Evolutionary conservation across 331 rosid genomes (phyloP).

Genomic region (Arachis monticola): DNA sequence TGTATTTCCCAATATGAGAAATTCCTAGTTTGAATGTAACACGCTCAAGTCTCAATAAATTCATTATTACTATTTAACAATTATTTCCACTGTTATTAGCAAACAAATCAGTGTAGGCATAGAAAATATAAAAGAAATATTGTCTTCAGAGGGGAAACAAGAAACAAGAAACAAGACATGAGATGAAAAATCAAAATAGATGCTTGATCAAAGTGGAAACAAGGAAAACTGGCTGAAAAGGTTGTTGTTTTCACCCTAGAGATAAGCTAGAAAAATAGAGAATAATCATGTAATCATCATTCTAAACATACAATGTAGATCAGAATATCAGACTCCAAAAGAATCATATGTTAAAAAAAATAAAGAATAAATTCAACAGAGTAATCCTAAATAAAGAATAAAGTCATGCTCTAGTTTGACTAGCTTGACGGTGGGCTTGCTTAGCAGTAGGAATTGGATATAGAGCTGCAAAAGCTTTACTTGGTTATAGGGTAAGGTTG

Average conservation of each 20-base stretch:
- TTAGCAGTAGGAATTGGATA: no score
- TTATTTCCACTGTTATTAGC: constrained; percentile 10
- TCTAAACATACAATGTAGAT: neutral
- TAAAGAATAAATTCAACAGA: neutral
- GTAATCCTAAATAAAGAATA: neutral
- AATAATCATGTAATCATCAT: neutral
- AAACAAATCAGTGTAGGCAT: neutral
- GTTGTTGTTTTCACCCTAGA: neutral
- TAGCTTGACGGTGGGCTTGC: no score
- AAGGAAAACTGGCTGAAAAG: neutral
- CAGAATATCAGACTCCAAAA: constrained; percentile 10
- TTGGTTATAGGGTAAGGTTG: no score
- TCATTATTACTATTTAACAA: neutral
- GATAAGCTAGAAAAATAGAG: constrained; percentile 3
- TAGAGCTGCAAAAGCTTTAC: no score
- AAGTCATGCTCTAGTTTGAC: no score
- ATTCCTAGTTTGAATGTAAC: constrained; percentile 12
- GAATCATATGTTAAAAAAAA: neutral
- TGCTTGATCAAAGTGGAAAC: constrained; percentile 1
- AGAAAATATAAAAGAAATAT: neutral
- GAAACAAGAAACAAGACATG: no score
- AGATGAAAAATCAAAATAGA: constrained; percentile 1
- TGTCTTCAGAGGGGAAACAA: no score
- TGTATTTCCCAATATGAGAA: constrained; percentile 3
- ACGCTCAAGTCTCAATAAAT: constrained; percentile 4